A percentile compares a stretch with the other conserved stretches of the same genome.
These are phyloP conservation scores for Brassica napus DNA, from an alignment of 345 rosid species.

Conservation along the genomic window DNA sequence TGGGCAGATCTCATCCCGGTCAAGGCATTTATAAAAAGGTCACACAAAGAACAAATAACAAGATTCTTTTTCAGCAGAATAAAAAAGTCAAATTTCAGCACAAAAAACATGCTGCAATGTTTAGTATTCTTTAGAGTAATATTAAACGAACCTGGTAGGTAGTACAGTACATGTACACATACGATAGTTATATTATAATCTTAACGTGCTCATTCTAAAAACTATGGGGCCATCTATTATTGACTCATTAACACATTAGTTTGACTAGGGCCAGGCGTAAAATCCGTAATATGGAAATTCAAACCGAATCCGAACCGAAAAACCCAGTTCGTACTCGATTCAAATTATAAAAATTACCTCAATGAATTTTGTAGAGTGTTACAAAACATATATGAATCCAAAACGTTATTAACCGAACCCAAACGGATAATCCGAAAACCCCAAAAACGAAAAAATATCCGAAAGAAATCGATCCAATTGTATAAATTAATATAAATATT, in stretches of 20 bases:
- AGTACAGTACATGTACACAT: not conserved
- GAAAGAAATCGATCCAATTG: too few relatives aligned
- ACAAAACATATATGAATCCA: too few relatives aligned
- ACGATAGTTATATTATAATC: not conserved
- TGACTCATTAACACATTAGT: not conserved
- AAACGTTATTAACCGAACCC: too few relatives aligned
- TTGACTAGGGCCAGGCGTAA: not conserved
- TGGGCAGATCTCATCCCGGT: not conserved
- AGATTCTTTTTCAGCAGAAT: not conserved
- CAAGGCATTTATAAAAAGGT: not conserved
- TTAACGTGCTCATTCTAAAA: not conserved
- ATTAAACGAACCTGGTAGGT: not conserved
- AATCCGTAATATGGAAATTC: too few relatives aligned
- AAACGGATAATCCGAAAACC: too few relatives aligned
- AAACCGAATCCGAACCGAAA: too few relatives aligned
- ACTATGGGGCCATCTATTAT: not conserved
- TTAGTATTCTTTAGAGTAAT: not conserved
- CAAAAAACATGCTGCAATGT: not conserved
- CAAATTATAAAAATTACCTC: too few relatives aligned
- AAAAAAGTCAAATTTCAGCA: not conserved
- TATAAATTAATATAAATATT: too few relatives aligned
- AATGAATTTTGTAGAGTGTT: too few relatives aligned
- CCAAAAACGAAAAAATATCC: too few relatives aligned
- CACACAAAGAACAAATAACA: not conserved
- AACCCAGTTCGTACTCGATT: too few relatives aligned